Evolutionary conservation across 2,329 filamentous ascomycete species (phyloP), one percentile per base, ranked within the genome.

Genomic region (Pestalotiopsis sp.): DNA sequence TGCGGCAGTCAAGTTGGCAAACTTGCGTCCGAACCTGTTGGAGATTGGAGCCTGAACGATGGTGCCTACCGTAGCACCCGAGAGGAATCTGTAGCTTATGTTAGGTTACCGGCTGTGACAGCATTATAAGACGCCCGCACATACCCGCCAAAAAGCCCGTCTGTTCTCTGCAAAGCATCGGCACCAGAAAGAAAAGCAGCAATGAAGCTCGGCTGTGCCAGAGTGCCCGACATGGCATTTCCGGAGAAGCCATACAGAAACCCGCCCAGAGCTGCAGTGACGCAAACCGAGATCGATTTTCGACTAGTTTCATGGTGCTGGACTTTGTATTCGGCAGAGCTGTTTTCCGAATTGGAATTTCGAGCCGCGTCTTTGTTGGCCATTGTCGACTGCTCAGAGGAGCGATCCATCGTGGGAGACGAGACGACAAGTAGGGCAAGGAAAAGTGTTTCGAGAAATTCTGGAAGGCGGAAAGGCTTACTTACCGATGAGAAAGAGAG

Each of bases 191-290:
- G 45, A 52, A 52, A 23, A 64, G 73, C 72, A 2, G 68, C 68
- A 17, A 76, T 65, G 68, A 78, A 78, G 12, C 73, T 73, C 3
- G 72, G 67, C 68, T 77, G 75, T 9, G 74, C 77, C 12, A 78
- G 63, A 1, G 75, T 75, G 3, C 76, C 73, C 27, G 74, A 72
- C 67, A 78, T 77, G 20, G 72, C 68, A 67, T 78, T 78, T 65
- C 72, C 74, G 12, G 74, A 70, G 67, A 75, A 78, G 57, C 76
- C 76, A 64, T 75, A 78, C 27, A 75, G 70, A 64, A 78, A 78
- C 1, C 45, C 45, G n/a, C 45, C 45, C 17, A 52, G 11, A n/a
- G 45, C 45, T 9, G 76, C 76, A 2, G 70, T 71, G 5, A 70
- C 70, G 56, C 72, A 72, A 23, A 73, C 69, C 12, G 17, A 31